phyloP scores from a whole-genome alignment of 2,329 filamentous ascomycete genomes.

The Cladophialophora bantiana region DNA sequence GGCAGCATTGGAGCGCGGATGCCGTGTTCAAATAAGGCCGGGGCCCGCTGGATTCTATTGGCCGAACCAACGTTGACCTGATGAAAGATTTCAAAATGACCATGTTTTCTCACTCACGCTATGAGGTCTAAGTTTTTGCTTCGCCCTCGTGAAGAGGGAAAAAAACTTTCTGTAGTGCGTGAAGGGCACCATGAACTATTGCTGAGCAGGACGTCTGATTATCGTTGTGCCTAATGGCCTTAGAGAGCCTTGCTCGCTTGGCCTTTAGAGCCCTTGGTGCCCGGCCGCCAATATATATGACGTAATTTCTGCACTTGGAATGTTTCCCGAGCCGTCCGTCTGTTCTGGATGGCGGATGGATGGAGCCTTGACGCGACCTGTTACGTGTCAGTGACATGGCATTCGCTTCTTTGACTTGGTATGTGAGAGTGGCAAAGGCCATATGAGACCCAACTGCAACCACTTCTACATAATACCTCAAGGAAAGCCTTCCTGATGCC shows the following conservation, averaged over 20 bases:
- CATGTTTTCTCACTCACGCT: no score
- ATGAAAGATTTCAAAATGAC: no score
- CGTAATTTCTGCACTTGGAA: background rate
- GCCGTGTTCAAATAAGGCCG: no score
- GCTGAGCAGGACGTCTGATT: background rate
- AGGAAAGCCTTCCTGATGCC: background rate
- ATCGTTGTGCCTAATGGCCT: background rate
- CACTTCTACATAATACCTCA: background rate
- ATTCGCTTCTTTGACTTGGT: background rate
- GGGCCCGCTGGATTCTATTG: no score
- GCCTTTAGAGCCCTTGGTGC: background rate
- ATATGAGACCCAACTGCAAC: background rate
- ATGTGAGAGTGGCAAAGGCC: background rate
- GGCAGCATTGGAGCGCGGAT: no score
- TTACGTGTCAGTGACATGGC: conserved; percentile 1
- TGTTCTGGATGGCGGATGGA: background rate
- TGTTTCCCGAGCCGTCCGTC: background rate
- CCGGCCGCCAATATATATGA: background rate
- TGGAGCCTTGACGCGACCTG: conserved; percentile 3
- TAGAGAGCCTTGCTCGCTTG: background rate
- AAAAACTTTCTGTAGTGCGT: no score
- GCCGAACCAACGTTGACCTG: no score
- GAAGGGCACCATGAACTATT: background rate
- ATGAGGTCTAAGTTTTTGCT: no score
- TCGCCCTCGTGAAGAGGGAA: no score